phyloP scores from a whole-genome alignment of 2,329 filamentous ascomycete species.

The Fusarium xyrophilum region DNA sequence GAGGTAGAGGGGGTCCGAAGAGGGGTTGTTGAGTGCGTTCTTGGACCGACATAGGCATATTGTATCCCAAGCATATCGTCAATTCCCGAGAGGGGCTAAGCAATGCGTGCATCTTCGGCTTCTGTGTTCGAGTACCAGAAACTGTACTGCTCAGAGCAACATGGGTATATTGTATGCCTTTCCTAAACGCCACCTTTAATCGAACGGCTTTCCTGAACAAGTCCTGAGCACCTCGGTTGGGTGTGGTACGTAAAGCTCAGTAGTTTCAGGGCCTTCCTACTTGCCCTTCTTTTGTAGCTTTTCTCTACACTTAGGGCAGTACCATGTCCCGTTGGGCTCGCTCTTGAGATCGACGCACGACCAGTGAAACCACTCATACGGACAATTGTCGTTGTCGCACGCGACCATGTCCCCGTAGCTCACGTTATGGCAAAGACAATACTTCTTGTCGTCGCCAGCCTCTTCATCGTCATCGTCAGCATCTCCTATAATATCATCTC shows the following conservation, averaged over 20 bases:
- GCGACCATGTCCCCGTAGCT: conserved; percentile 90
- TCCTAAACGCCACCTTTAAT: conserved; percentile 22
- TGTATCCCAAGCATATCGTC: neutral
- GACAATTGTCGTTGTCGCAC: conserved; percentile 83
- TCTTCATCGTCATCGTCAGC: conserved; percentile 70
- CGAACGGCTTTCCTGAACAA: neutral
- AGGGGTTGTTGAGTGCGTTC: conserved; percentile 62
- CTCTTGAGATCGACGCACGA: conserved; percentile 72
- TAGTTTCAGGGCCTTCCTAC: conserved; percentile 16
- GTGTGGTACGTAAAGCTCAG: neutral
- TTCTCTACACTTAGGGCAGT: conserved; percentile 67
- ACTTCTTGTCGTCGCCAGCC: conserved; percentile 78
- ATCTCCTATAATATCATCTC: conserved; percentile 63
- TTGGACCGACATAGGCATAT: conserved; percentile 38
- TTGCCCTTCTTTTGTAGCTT: conserved; percentile 55
- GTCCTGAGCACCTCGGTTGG: neutral
- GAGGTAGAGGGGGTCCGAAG: conserved; percentile 67
- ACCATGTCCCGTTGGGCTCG: conserved; percentile 72
- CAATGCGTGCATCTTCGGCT: conserved; percentile 4
- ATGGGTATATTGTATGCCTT: conserved; percentile 30
- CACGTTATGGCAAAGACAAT: conserved; percentile 83
- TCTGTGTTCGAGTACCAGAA: neutral
- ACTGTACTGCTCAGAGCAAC: conserved; percentile 11
- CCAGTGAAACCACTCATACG: conserved; percentile 90
- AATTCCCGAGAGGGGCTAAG: neutral